Conservation (phyloP, 2,329 filamentous ascomycete species). For the Cladobotryum mycophilum region DNA sequence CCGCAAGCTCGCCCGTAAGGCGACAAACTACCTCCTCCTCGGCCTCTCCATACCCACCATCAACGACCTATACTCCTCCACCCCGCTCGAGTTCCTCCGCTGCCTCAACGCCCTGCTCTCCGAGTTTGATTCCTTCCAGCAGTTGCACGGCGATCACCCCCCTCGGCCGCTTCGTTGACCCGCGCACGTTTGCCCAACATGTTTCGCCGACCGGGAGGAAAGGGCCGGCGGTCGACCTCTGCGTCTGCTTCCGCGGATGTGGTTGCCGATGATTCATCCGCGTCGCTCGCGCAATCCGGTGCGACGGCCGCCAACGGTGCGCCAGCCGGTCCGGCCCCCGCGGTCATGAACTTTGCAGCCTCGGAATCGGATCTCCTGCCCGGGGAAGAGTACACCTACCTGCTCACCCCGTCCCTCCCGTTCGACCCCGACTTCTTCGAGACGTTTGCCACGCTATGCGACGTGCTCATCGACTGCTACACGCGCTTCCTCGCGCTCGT, state of each 20-base stretch:
- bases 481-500: constrained; percentile 69
- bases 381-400: constrained; percentile 80
- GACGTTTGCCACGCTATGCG: constrained; percentile 91
- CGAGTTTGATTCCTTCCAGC: constrained; percentile 93
- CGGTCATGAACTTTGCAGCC: constrained; percentile 51
- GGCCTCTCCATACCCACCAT: constrained; percentile 87
- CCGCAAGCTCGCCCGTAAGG: constrained; percentile 78
- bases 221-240: constrained; percentile 51
- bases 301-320: constrained; percentile 13
- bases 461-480: constrained; percentile 91
- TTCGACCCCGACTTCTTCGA: constrained; percentile 98
- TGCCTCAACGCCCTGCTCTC: constrained; percentile 76
- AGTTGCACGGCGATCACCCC: constrained; percentile 76
- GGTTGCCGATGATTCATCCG: constrained; percentile 22
- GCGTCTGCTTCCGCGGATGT: constrained; percentile 41
- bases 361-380: constrained; percentile 62
- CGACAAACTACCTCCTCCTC: constrained; percentile 88
- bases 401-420: constrained; percentile 85
- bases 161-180: constrained; percentile 58
- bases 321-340: constrained; percentile 26
- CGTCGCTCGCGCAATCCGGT: not conserved
- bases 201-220: constrained; percentile 62
- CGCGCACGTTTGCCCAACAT: constrained; percentile 76
- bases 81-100: constrained; percentile 77
- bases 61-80: constrained; percentile 77